Evolutionary conservation across 768 basidiomycete species (phyloP).

Genomic region (Suillus ampliporus): DNA sequence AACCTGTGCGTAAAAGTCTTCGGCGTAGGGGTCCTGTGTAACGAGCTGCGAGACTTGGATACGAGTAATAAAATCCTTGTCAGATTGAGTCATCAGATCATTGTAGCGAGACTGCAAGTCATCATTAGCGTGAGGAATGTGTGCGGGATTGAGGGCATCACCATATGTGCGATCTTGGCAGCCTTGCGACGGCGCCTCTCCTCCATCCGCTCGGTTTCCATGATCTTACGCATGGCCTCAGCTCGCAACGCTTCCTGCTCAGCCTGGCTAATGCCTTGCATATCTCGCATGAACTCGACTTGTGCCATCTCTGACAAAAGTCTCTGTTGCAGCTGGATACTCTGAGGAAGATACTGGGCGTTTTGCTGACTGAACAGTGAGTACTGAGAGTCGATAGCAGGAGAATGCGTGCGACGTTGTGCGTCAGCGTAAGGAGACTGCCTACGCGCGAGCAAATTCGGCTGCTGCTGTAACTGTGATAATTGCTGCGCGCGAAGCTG

Average conservation of each 20-base stretch:
- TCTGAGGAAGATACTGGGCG: constrained; percentile 61
- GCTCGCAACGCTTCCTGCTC: constrained; percentile 74
- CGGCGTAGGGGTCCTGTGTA: constrained; percentile 95
- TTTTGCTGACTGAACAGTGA: constrained; percentile 55
- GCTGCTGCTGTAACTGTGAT: constrained; percentile 51
- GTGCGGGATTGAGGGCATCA: constrained; percentile 32
- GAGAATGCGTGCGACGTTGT: constrained; percentile 58
- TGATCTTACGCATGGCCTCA: constrained; percentile 88
- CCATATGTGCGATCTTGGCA: constrained; percentile 90
- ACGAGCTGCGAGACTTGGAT: constrained; percentile 99
- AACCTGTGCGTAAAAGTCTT: constrained; percentile 98
- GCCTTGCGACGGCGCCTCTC: constrained; percentile 81
- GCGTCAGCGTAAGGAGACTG: constrained; percentile 54
- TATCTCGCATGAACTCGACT: constrained; percentile 66
- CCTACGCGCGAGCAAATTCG: constrained; percentile 43
- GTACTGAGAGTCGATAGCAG: constrained; percentile 43
- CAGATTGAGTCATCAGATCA: constrained; percentile 95
- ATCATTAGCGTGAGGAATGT: constrained; percentile 13
- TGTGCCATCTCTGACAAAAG: constrained; percentile 80
- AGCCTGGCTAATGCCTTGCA: constrained; percentile 62
- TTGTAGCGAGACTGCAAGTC: constrained; percentile 80
- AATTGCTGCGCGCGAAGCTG: constrained; percentile 61
- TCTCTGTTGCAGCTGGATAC: constrained; percentile 75
- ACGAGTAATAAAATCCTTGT: constrained; percentile 99
- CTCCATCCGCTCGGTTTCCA: constrained; percentile 90